These are phyloP conservation scores for Metarhizium sp. DNA, from an alignment of 2,329 filamentous ascomycete genomes.

Conservation along the genomic window DNA sequence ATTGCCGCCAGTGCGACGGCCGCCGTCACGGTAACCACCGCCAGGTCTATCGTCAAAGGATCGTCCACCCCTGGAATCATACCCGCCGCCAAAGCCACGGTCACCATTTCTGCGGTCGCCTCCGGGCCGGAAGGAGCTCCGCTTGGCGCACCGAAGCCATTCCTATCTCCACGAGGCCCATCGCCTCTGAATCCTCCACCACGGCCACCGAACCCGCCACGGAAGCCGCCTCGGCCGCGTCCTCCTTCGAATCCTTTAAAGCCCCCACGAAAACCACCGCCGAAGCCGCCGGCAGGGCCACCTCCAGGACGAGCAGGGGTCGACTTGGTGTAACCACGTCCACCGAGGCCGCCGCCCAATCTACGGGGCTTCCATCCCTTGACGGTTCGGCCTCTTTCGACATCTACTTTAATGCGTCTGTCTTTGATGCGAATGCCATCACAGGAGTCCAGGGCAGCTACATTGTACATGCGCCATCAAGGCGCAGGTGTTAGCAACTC, in stretches of 20 bases:
- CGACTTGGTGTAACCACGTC: conserved; percentile 84
- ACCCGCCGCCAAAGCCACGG: conserved; percentile 36
- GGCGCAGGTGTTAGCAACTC: conserved; percentile 58
- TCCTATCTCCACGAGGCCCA: conserved; percentile 27
- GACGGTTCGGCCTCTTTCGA: conserved; percentile 90
- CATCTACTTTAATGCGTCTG: conserved; percentile 85
- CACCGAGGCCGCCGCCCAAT: conserved; percentile 84
- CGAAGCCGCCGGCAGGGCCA: conserved; percentile 49
- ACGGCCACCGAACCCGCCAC: conserved; percentile 36
- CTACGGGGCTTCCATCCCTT: conserved; percentile 88
- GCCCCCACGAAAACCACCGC: conserved; percentile 33
- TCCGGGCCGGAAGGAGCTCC: conserved; percentile 52
- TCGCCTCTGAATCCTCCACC: conserved; percentile 43
- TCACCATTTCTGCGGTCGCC: conserved; percentile 34
- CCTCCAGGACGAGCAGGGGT: conserved; percentile 57
- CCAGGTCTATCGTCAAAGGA: conserved; percentile 49
- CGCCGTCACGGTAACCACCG: conserved; percentile 33
- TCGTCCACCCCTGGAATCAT: conserved; percentile 44
- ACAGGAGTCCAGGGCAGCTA: conserved; percentile 79
- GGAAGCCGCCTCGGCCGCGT: conserved; percentile 31
- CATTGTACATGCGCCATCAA: conserved; percentile 43
- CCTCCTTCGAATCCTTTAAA: conserved; percentile 36
- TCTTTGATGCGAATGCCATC: conserved; percentile 92
- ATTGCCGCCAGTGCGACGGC: conserved; percentile 62
- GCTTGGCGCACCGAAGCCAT: conserved; percentile 40